Percentiles rank a stretch among this genome's conserved stretches.
phyloP scores from a whole-genome alignment of 345 rosid species.

The Diplotaxis tenuifolia region DNA sequence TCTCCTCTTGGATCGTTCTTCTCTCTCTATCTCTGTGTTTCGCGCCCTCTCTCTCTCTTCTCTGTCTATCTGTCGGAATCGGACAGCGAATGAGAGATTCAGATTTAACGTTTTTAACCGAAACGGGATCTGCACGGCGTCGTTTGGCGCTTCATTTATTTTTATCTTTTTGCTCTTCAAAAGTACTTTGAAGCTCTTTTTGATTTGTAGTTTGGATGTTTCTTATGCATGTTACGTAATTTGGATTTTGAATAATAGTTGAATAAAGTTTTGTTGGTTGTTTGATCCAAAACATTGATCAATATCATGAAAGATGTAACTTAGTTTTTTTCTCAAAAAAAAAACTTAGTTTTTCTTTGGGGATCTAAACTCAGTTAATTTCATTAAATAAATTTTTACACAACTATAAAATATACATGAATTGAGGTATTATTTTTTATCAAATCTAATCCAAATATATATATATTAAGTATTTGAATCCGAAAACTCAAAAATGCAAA shows the following conservation, averaged over 20 bases:
- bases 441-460: no score
- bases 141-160: neutral
- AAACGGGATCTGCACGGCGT: conserved; percentile 1
- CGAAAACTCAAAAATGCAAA: no score
- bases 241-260: neutral
- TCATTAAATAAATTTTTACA: no score
- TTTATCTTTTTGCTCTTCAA: neutral
- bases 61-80: conserved; percentile 35
- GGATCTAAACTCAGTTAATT: neutral
- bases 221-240: neutral
- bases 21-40: neutral
- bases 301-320: neutral
- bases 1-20: neutral
- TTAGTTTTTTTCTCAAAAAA: no score
- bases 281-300: no score
- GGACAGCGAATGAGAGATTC: conserved; percentile 35
- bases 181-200: neutral
- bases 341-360: neutral
- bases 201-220: neutral
- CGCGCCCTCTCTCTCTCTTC: conserved; percentile 14
- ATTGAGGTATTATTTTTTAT: no score
- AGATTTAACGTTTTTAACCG: conserved; percentile 25
- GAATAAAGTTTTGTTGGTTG: neutral
- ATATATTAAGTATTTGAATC: no score
- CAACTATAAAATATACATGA: no score